Evolutionary conservation across 306 rosid species (phyloP), one percentile per base, ranked within the genome.

Genomic region (Sindora glabra): DNA sequence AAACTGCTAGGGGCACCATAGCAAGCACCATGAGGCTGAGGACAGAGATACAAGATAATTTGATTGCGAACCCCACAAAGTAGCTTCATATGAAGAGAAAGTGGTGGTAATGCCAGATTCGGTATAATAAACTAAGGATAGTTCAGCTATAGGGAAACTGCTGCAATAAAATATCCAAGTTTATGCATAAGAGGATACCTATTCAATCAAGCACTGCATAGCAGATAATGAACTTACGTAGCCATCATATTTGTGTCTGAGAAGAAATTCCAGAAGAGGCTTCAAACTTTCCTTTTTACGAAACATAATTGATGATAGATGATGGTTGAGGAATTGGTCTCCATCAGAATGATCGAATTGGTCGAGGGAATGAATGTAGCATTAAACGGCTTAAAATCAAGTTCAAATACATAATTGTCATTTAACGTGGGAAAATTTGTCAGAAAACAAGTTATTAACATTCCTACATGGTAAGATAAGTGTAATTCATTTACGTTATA

Each of bases 251-350:
- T 45, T 74, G 56, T 81, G 84, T 10, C 77, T 74, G 25, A 79
- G 77, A 38, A 81, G 87, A 60, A 81, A 81, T 39, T 81, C 79
- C 6, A 81, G 81, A 17, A 81, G 57, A 47, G 87, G 87, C 47
- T 71, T 74, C 51, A 81, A 56, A 7, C 72, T 63, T 26, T 81
- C 84, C 65, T 52, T 81, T 69, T 71, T 81, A 25, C 71, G 81
- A 62, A 81, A 81, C 87, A 81, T 78, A 18, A 7, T 59, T 14
- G 87, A 81, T 27, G 87, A 81, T 8, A 81, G 77, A 63, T 81
- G 84, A 39, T 81, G 84, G 46, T 81, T 81, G 52, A 81, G 87
- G 52, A 81, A 81, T 39, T 81, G 84, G 55, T 77, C 87, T 5
- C 87, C 84, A 64, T 81, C 79, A 81, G 26, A 84, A 81, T 14